Percentiles rank a stretch among this genome's conserved stretches.
Evolutionary conservation across 352 stramenopile species (phyloP).

Genomic region (Phytophthora pseudosyringae): DNA sequence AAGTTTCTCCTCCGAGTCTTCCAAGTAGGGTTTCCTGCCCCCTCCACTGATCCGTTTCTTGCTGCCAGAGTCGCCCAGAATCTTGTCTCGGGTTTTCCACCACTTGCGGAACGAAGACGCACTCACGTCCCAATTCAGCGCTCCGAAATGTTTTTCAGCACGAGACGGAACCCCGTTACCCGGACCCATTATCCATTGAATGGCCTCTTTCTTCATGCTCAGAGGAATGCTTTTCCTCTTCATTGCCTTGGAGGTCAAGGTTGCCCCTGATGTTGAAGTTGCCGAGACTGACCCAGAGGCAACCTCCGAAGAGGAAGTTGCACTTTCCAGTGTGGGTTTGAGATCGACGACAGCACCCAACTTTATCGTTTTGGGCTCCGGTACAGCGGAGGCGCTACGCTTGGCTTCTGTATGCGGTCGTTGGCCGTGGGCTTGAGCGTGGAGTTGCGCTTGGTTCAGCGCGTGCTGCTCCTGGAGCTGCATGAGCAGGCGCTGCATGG

Average conservation of each 20-base stretch:
- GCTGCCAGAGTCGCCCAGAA: constrained; percentile 67
- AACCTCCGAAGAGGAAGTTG: constrained; percentile 4
- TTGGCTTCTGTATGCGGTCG: constrained; percentile 5
- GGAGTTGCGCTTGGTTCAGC: constrained; percentile 32
- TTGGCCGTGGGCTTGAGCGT: constrained; percentile 14
- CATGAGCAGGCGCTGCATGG: constrained; percentile 65
- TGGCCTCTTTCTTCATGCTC: constrained; percentile 86
- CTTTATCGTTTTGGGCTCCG: constrained; percentile 10
- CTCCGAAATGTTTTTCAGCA: constrained; percentile 77
- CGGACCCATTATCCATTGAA: constrained; percentile 79
- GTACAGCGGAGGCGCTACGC: not conserved
- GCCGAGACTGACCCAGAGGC: not conserved
- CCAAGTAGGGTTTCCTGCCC: constrained; percentile 74
- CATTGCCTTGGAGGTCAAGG: constrained; percentile 28
- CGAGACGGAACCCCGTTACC: constrained; percentile 74
- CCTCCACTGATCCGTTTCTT: constrained; percentile 81
- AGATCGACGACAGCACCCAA: constrained; percentile 29
- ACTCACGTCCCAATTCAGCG: constrained; percentile 76
- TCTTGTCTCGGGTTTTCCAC: constrained; percentile 88
- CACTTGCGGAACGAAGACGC: constrained; percentile 84
- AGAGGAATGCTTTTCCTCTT: constrained; percentile 81
- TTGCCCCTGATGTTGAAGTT: not conserved
- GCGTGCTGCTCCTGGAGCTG: constrained; percentile 54
- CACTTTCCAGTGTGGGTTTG: constrained; percentile 11
- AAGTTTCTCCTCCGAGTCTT: constrained; percentile 73